Base-by-base conservation (phyloP, 345 rosid genomes). In the Eutrema heterophyllum region DNA sequence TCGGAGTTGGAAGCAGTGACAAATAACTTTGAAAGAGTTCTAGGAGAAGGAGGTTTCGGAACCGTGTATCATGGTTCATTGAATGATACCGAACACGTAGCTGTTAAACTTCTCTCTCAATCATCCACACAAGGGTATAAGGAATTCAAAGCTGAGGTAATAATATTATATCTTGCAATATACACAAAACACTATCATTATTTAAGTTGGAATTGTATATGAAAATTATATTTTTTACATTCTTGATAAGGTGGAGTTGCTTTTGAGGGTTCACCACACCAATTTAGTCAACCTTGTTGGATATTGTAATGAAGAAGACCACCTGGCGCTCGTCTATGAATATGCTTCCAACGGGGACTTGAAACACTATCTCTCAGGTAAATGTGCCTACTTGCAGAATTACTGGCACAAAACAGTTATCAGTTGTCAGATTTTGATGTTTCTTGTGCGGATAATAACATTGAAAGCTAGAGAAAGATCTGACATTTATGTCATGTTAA, bases 261-360 rank as follows among this genome's bases (percentile, higher is more conserved):
- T 83, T 64, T 14, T 73, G 44, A 78, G 81, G 14, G 82, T 83
- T 35, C 84, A 78, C 64, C 86, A 83, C 1, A 39, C 48, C 56
- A 81, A 81, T 44, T 61, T 78, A 48, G 78, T 80, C n/a, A 44
- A 5, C 3, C 81, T 81, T 7, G 63, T 83, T 41, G 86, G 84
- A 8, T 83, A 53, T 14, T 83, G 82, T 50, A 5, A 68, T 1
- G 82, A 83, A 59, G 84, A 45, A 8, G 21, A 30, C 1, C 13
- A 76, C 32, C 9, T 55, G 55, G 82, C 60, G 27, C 79, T 83
- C 5, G 56, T 83, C 7, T 81, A 83, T 5, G 86, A 83, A 68
- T 83, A 35, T 72, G 68, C 75, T 54, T 40, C 81, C 6, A 68
- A 79, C 0, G 78, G 81, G 2, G 52, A 67, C 24, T 73, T 79